Base-by-base conservation (phyloP, 345 rosid genomes). In the Lepidium aucheri region DNA sequence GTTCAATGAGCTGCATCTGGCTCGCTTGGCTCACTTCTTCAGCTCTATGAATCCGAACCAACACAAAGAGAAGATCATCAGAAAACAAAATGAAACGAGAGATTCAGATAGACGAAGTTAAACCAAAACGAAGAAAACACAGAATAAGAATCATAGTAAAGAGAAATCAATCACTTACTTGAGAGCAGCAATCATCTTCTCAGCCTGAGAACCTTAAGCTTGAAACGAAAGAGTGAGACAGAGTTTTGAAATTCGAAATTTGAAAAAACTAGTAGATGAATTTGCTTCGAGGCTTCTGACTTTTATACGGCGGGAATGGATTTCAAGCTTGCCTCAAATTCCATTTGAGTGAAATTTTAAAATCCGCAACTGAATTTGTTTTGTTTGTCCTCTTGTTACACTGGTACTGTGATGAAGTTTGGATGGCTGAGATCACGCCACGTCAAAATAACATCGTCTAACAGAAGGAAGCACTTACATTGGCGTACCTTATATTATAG, bases 1-100 rank as follows among this genome's bases (percentile, higher is more conserved):
- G 87, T 59, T 83, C 87, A 47, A 86, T 82, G 51, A 89, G 84
- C 86, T 86, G 89, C 60, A 83, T 57, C 80, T 86, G 90, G 59
- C 76, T 83, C 51, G 75, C 74, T 45, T 86, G 90, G 59, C 76
- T 83, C 43, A 74, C 72, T 45, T 84, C 88, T 80, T 86, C 93
- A 46, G 90, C 76, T 82, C 96, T 84, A 73, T 43, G 57, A 41
- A 3, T 50, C 71, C 73, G 59, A 43, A 11, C 32, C 18, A 44
- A 67, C 51, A 6, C 14, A 28, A 28, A 51, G 30, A 49, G 9
- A 70, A 38, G 22, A 26, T 43, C 28, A 65, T 33, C 76, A 40
- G 49, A 0, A 15, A 4, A 34, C 4, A 26, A 8, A 39, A 39
- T 13, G 36, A 20, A 15, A 40, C 50, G 41, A 63, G 45, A 13